A percentile compares a stretch with the other conserved stretches of the same genome.
These are phyloP conservation scores for Nidularia pulvinata DNA, from an alignment of 768 basidiomycete genomes.

Conservation along the genomic window DNA sequence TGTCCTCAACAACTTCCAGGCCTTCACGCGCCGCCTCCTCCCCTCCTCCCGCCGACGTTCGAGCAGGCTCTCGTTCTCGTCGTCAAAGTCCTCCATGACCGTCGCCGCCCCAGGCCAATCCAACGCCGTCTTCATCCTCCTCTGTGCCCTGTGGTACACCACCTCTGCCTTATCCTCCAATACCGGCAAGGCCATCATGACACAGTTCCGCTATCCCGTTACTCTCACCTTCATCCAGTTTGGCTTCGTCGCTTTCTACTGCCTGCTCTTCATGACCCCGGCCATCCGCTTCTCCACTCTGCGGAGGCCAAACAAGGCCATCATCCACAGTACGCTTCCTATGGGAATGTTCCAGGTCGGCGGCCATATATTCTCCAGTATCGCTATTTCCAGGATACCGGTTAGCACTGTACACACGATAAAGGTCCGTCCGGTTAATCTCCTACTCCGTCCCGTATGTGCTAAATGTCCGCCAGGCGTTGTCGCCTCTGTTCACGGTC, in stretches of 20 bases:
- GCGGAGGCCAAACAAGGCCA: slow-evolving; percentile 68
- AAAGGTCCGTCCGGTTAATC: slow-evolving; percentile 62
- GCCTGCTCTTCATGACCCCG: slow-evolving; percentile 83
- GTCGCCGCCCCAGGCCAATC: slow-evolving; percentile 27
- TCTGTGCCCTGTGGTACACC: slow-evolving; percentile 93
- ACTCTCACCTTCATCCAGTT: slow-evolving; percentile 99
- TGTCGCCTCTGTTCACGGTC: slow-evolving; percentile 97
- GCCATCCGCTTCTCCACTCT: slow-evolving; percentile 64
- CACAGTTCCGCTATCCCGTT: slow-evolving; percentile 90
- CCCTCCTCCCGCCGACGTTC: slow-evolving; percentile 17
- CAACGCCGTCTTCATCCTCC: slow-evolving; percentile 60
- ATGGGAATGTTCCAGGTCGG: slow-evolving; percentile 99
- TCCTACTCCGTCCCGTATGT: neutral
- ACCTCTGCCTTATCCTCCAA: slow-evolving; percentile 94
- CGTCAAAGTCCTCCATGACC: slow-evolving; percentile 24
- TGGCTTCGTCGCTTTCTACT: slow-evolving; percentile 89
- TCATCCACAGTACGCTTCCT: slow-evolving; percentile 80
- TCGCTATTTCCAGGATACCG: slow-evolving; percentile 95
- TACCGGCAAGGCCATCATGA: slow-evolving; percentile 95
- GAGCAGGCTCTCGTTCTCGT: slow-evolving; percentile 17
- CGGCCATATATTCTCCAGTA: slow-evolving; percentile 96
- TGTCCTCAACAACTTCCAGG: slow-evolving; percentile 20
- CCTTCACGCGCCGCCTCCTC: slow-evolving; percentile 16
- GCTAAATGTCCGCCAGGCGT: slow-evolving; percentile 53
- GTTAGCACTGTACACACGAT: slow-evolving; percentile 99